These are phyloP conservation scores for Scenedesmus sp. DNA, from an alignment of 163 green algal genomes.

Conservation along the genomic window DNA sequence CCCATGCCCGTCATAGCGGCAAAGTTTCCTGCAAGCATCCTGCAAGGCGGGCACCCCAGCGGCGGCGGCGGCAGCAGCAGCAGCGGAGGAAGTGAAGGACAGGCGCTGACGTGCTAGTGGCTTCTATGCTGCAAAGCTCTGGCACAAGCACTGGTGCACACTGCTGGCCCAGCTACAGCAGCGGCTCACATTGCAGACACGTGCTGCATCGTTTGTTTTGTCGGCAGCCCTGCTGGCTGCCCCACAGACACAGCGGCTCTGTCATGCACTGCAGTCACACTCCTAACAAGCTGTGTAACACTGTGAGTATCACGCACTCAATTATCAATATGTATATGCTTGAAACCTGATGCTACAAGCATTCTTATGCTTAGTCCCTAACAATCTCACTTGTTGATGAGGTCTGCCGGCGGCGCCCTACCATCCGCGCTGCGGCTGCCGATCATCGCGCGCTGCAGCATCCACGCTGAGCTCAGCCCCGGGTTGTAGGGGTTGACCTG, in stretches of 20 bases:
- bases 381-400: conserved; percentile 66
- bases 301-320: too few species aligned
- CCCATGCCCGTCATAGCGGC: conserved; percentile 80
- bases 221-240: too few species aligned
- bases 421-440: conserved; percentile 41
- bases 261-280: too few species aligned
- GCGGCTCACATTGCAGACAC: too few species aligned
- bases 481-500: conserved; percentile 87
- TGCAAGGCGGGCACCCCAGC: background rate
- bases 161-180: too few species aligned
- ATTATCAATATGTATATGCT: too few species aligned
- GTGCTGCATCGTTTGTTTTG: too few species aligned
- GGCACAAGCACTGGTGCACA: too few species aligned
- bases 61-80: background rate
- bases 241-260: too few species aligned
- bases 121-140: background rate
- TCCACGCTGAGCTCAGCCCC: conserved; percentile 78
- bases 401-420: conserved; percentile 40
- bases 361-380: too few species aligned
- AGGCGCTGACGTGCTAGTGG: background rate
- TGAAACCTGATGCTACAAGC: too few species aligned
- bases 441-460: conserved; percentile 83
- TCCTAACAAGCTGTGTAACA: too few species aligned
- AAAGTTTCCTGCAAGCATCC: conserved; percentile 81
- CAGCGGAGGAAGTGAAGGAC: background rate